phyloP scores from a whole-genome alignment of 2,329 filamentous ascomycete species.

The Phialocephala subalpina region DNA sequence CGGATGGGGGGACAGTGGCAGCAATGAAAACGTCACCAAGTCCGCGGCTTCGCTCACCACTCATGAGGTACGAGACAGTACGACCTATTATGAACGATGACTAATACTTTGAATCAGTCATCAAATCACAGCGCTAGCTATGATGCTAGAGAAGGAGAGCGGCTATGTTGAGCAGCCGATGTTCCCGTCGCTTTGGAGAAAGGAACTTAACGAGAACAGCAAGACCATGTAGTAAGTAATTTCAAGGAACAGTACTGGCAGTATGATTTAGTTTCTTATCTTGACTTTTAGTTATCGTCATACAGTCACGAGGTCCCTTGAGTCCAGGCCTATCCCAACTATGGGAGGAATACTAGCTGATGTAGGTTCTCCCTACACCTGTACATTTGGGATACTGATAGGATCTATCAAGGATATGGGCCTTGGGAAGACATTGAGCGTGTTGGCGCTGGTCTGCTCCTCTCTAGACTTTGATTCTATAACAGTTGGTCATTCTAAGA shows the following conservation, averaged over 20 bases:
- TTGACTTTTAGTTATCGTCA: conserved; percentile 14
- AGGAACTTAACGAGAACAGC: conserved; percentile 1
- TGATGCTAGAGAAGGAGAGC: conserved; percentile 45
- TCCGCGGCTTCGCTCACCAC: conserved; percentile 12
- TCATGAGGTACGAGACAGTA: conserved; percentile 7
- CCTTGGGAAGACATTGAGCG: conserved; percentile 14
- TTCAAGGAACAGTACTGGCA: conserved; percentile 10
- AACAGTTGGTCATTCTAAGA: not conserved
- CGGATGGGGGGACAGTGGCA: not conserved
- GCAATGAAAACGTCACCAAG: not conserved
- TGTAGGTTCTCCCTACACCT: conserved; percentile 1
- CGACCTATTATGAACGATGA: not conserved
- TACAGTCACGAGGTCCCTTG: conserved; percentile 3
- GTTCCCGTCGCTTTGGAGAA: conserved; percentile 39
- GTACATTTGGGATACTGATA: conserved; percentile 3
- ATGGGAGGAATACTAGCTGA: conserved; percentile 14
- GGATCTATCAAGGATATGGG: conserved; percentile 14
- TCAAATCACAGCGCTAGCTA: conserved; percentile 42
- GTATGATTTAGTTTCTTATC: conserved; percentile 9
- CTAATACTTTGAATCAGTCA: conserved; percentile 28
- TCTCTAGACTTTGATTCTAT: conserved; percentile 1
- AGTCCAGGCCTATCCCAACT: not conserved
- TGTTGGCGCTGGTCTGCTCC: conserved; percentile 12
- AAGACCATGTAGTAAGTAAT: conserved; percentile 11
- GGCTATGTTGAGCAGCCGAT: conserved; percentile 27